Evolutionary conservation across 1,284 basidiomycete species (phyloP), one percentile per base, ranked within the genome.

Genomic region (Phellinidium pouzarii): DNA sequence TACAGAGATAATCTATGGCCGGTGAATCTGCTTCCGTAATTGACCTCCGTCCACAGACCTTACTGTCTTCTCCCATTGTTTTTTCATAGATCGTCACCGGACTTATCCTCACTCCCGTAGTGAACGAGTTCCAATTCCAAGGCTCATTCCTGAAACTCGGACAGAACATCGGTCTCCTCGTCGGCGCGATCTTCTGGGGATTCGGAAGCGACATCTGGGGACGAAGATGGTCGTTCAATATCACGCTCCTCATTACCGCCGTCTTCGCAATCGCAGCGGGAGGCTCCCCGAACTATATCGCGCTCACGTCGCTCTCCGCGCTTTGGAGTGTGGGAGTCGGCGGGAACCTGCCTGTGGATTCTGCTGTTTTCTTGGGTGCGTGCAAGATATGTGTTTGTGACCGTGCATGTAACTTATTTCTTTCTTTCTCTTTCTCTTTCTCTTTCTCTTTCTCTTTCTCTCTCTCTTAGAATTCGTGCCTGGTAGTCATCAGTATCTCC

Each of bases 201-300:
- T 69, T 82, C 42, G 83, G 71, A 34, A 83, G 66, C 64, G 83
- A 72, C 60, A 73, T 84, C 3, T 90, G 86, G 84, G 80, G 81
- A 25, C 64, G 78, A 61, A 74, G 75, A 57, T 76, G 74, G 73
- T 75, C 78, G 0, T 84, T 84, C 71, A 84, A 85, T 62, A 65
- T 78, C 49, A 84, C 82, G 0, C 73, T 84, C 44, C 64, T 84
- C 55, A 74, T 86, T 46, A 71, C 76, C 2, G 76, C 77, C 4
- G 64, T 77, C 14, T 84, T 84, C 52, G 79, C 77, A 3, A 65
- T 78, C 7, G 68, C 69, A 1, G 71, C 74, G 11, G 75, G 69
- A 20, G 73, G 67, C 1, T 69, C 78, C 1, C 68, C 66, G 3
- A 69, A 71, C 50, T 75, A 73, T 51, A 43, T 71, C 27, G 62